Evolutionary conservation across 2,329 filamentous ascomycete genomes (phyloP).

Genomic region (Beauveria asiatica): DNA sequence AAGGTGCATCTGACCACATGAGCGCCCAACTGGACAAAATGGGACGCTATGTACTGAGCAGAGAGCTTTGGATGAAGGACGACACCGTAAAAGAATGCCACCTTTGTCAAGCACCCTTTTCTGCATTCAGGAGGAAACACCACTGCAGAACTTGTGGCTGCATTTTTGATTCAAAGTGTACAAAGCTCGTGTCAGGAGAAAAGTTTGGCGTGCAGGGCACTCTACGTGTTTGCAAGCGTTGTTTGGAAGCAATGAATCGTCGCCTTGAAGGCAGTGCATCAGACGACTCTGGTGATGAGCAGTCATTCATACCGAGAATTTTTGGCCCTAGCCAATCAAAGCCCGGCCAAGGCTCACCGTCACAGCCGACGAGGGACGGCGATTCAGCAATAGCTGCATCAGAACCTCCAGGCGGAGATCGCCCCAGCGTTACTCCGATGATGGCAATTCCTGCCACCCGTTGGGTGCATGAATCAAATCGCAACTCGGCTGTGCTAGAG

Average conservation of each 20-base stretch:
- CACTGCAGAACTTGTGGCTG: slow-evolving; percentile 96
- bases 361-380: slow-evolving; percentile 28
- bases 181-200: slow-evolving; percentile 77
- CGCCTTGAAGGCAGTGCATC: slow-evolving; percentile 81
- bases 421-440: slow-evolving; percentile 57
- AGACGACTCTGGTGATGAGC: slow-evolving; percentile 77
- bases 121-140: slow-evolving; percentile 90
- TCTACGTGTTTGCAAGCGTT: slow-evolving; percentile 85
- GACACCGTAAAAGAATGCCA: slow-evolving; percentile 98
- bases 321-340: slow-evolving; percentile 47
- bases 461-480: slow-evolving; percentile 65
- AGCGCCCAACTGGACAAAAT: slow-evolving; percentile 60
- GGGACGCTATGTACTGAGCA: slow-evolving; percentile 79
- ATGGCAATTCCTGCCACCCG: slow-evolving; percentile 62
- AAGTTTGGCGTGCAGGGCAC: slow-evolving; percentile 80
- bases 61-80: slow-evolving; percentile 99
- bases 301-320: slow-evolving; percentile 57
- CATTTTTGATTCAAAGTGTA: slow-evolving; percentile 96
- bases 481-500: slow-evolving; percentile 82
- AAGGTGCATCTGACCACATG: slow-evolving; percentile 50
- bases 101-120: slow-evolving; percentile 80
- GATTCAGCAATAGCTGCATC: slow-evolving; percentile 25
- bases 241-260: slow-evolving; percentile 82
- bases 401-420: slow-evolving; percentile 36
- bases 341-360: slow-evolving; percentile 26